Evolutionary conservation across 345 rosid genomes (phyloP), one percentile per base, ranked within the genome.

Genomic region (Iberis pinnata): DNA sequence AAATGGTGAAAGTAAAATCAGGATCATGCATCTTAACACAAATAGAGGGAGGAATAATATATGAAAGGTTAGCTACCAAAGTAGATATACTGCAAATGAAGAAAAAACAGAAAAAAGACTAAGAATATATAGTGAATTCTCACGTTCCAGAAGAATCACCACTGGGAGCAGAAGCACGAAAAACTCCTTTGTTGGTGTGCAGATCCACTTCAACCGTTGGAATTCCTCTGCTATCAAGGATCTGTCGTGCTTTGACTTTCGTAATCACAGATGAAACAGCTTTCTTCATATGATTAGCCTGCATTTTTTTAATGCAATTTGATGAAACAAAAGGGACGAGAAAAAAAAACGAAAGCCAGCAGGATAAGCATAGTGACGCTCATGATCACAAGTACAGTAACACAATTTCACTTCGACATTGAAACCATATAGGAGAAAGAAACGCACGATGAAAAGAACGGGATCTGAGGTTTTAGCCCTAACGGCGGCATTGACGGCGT

Each of bases 401-500:
- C 57, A 24, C 16, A 48, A 57, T 29, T n/a, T n/a, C n/a, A n/a
- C n/a, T 45, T 1, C 46, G 18, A 12, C 16, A 25, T 31, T 20
- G 52, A n/a, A 41, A 41, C 25, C 39, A 56, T 3, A 9, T 39
- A 7, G 37, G 25, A 26, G 47, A 59, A 24, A 56, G 48, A 29
- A 47, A 40, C 38, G 52, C 60, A 92, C 97, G 72, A 92, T 92
- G 83, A 88, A 88, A 65, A 88, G 94, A 48, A 92, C 87, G 57
- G 97, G 97, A 80, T 88, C 97, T 56, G 84, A 40, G 72, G 90
- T 73, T 77, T 88, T 88, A 49, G 93, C 93, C 67, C 93, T 76
- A 54, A 92, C 96, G 60, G 98, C 89, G 48, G 98, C 98, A 76
- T 90, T 90, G 58, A 90, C 96, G 73, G 98, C 98, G 64, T 88